Evolutionary conservation across 345 rosid species (phyloP).

Genomic region (Camelina laxa): DNA sequence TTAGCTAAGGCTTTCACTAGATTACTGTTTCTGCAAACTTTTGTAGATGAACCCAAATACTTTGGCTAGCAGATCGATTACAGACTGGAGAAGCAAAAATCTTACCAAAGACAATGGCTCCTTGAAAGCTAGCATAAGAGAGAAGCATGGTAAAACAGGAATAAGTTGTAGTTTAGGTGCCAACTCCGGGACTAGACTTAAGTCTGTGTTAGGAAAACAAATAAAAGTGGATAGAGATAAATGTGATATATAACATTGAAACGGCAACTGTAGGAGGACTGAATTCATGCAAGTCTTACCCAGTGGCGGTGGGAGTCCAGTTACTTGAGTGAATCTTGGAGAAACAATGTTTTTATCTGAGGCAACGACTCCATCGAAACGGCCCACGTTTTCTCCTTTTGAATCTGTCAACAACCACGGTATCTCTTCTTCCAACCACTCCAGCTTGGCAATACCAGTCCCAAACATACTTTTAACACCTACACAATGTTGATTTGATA

Average conservation of each 20-base stretch:
- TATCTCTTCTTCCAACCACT: constrained; percentile 67
- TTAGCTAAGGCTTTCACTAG: constrained; percentile 12
- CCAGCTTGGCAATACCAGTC: constrained; percentile 62
- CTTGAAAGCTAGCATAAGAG: constrained; percentile 79
- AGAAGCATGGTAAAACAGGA: constrained; percentile 77
- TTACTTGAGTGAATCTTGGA: constrained; percentile 59
- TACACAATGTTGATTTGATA: constrained; percentile 34
- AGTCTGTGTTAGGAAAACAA: constrained; percentile 55
- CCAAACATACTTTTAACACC: constrained; percentile 78
- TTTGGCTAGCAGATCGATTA: constrained; percentile 6
- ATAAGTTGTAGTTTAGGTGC: constrained; percentile 59
- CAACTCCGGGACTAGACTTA: constrained; percentile 58
- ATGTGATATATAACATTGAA: constrained; percentile 1
- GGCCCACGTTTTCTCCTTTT: constrained; percentile 65
- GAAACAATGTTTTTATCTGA: constrained; percentile 73
- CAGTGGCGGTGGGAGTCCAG: constrained; percentile 69
- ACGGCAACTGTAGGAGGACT: constrained; percentile 12
- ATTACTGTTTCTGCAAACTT: background rate
- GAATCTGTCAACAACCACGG: constrained; percentile 68
- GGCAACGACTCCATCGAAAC: constrained; percentile 67
- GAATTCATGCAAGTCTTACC: constrained; percentile 47
- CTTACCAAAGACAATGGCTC: constrained; percentile 77
- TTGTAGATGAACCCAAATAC: constrained; percentile 8
- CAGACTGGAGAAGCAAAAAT: constrained; percentile 3
- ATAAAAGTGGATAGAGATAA: constrained; percentile 17